These are phyloP conservation scores for Penicillium capsulatum DNA, from an alignment of 2,329 filamentous ascomycete species.

Conservation along the genomic window DNA sequence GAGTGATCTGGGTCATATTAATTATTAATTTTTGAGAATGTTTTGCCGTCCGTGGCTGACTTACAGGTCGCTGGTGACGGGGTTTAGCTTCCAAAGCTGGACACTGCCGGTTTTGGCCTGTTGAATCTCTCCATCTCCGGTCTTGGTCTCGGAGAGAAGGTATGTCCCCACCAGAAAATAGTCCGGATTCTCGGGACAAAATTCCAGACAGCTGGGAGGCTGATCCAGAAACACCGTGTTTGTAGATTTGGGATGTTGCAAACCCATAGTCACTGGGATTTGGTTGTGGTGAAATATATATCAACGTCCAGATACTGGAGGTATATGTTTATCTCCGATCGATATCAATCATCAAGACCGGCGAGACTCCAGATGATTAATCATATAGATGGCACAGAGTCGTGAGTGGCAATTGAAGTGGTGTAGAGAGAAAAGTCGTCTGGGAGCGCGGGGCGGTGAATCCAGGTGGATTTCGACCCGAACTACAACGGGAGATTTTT, in stretches of 20 bases:
- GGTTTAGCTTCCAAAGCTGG: constrained; percentile 58
- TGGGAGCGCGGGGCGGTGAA: constrained; percentile 10
- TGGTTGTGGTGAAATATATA: not conserved
- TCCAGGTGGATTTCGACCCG: too few relatives aligned
- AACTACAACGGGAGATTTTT: constrained; percentile 1
- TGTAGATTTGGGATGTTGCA: constrained; percentile 29
- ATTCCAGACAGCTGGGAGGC: constrained; percentile 45
- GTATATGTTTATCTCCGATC: not conserved
- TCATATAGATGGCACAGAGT: too few relatives aligned
- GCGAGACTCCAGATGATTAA: not conserved
- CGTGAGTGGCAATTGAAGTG: too few relatives aligned
- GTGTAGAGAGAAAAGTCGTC: constrained; percentile 6
- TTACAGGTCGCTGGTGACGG: constrained; percentile 28
- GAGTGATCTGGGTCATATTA: constrained; percentile 43
- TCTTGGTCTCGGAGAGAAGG: constrained; percentile 51
- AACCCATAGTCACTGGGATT: constrained; percentile 9
- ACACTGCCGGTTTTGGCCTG: constrained; percentile 72
- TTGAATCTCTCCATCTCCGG: constrained; percentile 27
- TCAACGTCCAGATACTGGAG: not conserved
- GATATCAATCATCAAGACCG: not conserved
- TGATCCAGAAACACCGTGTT: constrained; percentile 39
- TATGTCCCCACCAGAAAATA: constrained; percentile 84
- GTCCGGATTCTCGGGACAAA: constrained; percentile 47
- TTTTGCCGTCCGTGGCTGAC: too few relatives aligned
- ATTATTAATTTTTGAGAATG: too few relatives aligned